phyloP scores from a whole-genome alignment of 768 basidiomycete genomes.

The Lyophyllum decastes region DNA sequence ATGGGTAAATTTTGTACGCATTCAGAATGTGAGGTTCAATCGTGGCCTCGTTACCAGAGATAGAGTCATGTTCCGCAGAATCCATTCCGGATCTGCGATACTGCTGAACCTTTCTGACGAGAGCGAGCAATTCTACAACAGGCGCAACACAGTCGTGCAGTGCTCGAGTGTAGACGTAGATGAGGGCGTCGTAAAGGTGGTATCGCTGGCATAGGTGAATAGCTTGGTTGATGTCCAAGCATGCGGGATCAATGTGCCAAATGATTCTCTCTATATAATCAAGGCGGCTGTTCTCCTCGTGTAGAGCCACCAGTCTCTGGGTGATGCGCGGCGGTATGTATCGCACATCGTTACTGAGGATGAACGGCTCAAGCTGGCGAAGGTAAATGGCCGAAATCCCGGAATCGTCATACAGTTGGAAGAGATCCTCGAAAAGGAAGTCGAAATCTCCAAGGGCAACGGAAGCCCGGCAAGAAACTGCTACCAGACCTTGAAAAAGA shows the following conservation, averaged over 20 bases:
- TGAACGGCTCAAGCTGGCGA: slow-evolving; percentile 75
- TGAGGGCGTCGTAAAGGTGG: slow-evolving; percentile 88
- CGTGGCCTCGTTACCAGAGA: slow-evolving; percentile 28
- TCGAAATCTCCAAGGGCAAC: slow-evolving; percentile 79
- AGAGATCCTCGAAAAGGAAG: slow-evolving; percentile 92
- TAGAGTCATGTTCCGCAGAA: slow-evolving; percentile 26
- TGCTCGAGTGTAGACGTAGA: slow-evolving; percentile 91
- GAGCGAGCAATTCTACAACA: slow-evolving; percentile 77
- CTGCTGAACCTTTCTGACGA: slow-evolving; percentile 71
- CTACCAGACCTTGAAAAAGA: slow-evolving; percentile 87
- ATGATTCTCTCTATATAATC: slow-evolving; percentile 87
- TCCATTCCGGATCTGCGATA: slow-evolving; percentile 43
- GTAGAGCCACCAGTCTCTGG: slow-evolving; percentile 77
- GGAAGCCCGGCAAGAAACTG: slow-evolving; percentile 75
- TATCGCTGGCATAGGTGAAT: slow-evolving; percentile 83
- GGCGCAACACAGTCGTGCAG: slow-evolving; percentile 89
- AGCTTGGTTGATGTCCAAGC: slow-evolving; percentile 92
- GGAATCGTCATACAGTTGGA: slow-evolving; percentile 82
- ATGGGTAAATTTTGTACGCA: slow-evolving; percentile 92
- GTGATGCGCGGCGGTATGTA: slow-evolving; percentile 86
- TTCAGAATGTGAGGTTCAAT: slow-evolving; percentile 65
- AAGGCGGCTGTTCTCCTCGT: slow-evolving; percentile 69
- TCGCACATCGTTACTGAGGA: slow-evolving; percentile 72
- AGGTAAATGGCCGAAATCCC: slow-evolving; percentile 89
- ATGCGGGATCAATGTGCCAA: slow-evolving; percentile 93